Conservation (phyloP, 306 rosid genomes). For the Myrica gale region DNA sequence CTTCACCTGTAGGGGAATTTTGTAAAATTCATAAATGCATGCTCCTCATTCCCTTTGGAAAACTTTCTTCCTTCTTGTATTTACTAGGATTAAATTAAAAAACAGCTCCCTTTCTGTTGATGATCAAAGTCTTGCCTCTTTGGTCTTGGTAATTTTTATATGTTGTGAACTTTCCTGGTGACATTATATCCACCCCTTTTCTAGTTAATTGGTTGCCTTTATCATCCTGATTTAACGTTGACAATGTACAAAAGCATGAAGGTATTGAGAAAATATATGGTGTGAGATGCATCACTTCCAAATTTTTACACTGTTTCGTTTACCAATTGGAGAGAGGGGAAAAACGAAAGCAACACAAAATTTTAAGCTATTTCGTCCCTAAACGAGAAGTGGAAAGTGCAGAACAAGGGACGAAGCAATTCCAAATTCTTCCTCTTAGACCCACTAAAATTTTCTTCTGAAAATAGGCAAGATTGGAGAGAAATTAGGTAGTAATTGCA, state of each 20-base stretch:
- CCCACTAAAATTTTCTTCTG: neutral
- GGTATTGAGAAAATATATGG: neutral
- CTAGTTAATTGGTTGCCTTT: too few species aligned
- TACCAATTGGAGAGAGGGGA: neutral
- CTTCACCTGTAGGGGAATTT: slow-evolving; percentile 25
- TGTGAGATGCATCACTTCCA: neutral
- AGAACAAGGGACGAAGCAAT: neutral
- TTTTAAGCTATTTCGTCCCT: neutral
- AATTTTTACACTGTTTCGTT: neutral
- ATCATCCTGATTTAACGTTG: neutral
- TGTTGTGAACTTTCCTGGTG: neutral
- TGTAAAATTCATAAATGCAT: neutral
- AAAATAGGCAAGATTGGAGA: neutral
- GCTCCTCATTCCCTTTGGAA: slow-evolving; percentile 7
- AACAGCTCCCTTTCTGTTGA: neutral
- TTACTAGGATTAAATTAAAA: neutral
- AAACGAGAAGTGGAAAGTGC: neutral
- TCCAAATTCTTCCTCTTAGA: neutral
- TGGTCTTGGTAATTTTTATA: neutral
- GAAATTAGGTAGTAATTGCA: neutral
- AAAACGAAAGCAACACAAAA: neutral
- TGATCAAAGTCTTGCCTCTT: slow-evolving; percentile 1
- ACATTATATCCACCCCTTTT: neutral
- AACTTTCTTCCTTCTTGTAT: neutral
- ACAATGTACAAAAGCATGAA: neutral